Evolutionary conservation across 768 basidiomycete genomes (phyloP), one percentile per base, ranked within the genome.

Genomic region (Strobilomyces echinocephalus): DNA sequence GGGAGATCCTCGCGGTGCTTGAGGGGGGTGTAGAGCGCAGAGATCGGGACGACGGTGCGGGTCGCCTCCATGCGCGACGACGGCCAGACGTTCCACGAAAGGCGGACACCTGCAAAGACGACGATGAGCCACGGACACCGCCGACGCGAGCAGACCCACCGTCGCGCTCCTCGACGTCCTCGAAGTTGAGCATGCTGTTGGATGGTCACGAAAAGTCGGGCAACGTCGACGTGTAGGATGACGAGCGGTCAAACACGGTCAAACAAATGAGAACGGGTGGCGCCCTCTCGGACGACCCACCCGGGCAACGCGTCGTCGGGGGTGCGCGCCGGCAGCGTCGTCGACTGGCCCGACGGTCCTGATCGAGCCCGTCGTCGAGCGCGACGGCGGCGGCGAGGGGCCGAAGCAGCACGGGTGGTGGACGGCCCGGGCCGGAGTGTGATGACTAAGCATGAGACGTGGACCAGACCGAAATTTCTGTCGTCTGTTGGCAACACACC

Each of bases 71-170:
- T 95, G 63, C 97, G 85, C 55, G 93, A 95, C 34, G 94, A 95
- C 3, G 95, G 94, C 92, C 93, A 99, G 54, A 95, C 91, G 72
- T 99, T 99, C 97, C 95, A 98, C 44, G 95, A 95, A 60, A 98
- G 79, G 51, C 95, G 83, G 43, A 97, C 85, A 60, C 95, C 94
- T 97, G 57, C 35, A 30, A 10, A 18, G 15, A 53, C 30, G 28
- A 28, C 28, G 30, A 7, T 30, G 9, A 9, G 24, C 24, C 24
- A 30, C 30, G 30, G 30, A 9, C 30, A 9, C 4, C 9, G 9
- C 33, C 3, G 12, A 31, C 28, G 39, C 42, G 18, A 46, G 12
- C 0, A 18, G 41, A 70, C 83, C 58, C 56, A 91, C 93, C 95
- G 72, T 98, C 95, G 63, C 91, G 83, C 71, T 97, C 95, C 76